Conservation (phyloP, 1,139 yeast genomes). For the Scheffersomyces insectosa region DNA sequence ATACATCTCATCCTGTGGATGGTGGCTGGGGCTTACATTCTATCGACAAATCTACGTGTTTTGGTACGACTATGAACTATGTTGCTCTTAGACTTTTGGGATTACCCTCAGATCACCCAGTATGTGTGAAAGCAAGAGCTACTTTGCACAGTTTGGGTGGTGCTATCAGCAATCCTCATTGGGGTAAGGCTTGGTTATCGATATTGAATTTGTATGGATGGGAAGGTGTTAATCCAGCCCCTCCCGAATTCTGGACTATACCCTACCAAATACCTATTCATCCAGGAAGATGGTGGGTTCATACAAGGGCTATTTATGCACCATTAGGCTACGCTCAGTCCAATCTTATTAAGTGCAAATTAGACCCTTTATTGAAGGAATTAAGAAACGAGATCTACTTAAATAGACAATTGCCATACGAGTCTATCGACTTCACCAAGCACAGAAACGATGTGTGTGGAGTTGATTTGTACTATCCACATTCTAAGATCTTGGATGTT, state of each 20-base stretch:
- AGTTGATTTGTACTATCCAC: conserved; percentile 92
- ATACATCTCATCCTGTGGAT: conserved; percentile 93
- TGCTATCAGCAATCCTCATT: conserved; percentile 87
- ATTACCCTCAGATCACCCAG: conserved; percentile 69
- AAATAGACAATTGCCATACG: conserved; percentile 53
- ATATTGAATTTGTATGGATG: conserved; percentile 79
- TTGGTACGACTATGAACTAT: conserved; percentile 90
- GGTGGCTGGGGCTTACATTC: conserved; percentile 99
- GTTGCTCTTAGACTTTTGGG: conserved; percentile 79
- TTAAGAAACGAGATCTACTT: conserved; percentile 76
- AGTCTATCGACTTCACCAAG: conserved; percentile 61
- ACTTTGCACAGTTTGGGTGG: conserved; percentile 80
- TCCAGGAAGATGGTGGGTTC: conserved; percentile 99
- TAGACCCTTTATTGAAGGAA: conserved; percentile 63
- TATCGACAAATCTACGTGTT: conserved; percentile 89
- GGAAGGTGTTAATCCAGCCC: conserved; percentile 98
- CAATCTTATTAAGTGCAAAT: conserved; percentile 52
- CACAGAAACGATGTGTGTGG: conserved; percentile 89
- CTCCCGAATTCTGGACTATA: conserved; percentile 89
- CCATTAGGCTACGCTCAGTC: conserved; percentile 84
- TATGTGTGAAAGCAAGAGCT: conserved; percentile 72
- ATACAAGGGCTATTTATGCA: conserved; percentile 87
- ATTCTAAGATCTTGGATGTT: conserved; percentile 64
- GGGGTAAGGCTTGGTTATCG: conserved; percentile 96
- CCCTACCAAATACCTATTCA: conserved; percentile 84